Evolutionary conservation across 768 basidiomycete genomes (phyloP).

Genomic region (Grammothele lineata): DNA sequence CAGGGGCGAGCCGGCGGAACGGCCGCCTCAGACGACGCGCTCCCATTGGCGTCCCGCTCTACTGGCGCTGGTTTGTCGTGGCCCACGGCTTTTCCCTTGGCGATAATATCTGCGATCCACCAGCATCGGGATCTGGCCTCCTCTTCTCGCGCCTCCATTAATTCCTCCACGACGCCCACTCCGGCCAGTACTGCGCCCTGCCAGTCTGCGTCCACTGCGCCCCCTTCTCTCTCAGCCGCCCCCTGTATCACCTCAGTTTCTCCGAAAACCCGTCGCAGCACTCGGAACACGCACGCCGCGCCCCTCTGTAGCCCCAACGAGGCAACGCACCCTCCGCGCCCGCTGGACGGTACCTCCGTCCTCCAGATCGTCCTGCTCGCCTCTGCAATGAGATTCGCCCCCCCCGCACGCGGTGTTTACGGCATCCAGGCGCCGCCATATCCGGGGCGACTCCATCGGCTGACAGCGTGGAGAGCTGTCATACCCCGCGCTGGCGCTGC

Average conservation of each 20-base stretch:
- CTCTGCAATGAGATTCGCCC: not conserved
- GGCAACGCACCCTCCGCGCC: not conserved
- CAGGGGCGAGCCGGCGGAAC: no score
- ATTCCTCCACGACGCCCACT: constrained; percentile 4
- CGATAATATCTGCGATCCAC: constrained; percentile 5
- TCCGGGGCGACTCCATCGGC: no score
- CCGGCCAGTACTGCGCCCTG: not conserved
- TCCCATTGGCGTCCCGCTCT: no score
- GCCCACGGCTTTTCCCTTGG: no score
- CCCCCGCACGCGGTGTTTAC: no score
- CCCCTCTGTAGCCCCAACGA: not conserved
- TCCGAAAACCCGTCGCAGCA: not conserved
- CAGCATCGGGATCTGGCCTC: constrained; percentile 6
- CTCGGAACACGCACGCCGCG: not conserved
- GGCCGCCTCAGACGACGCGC: no score
- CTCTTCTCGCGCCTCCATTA: not conserved
- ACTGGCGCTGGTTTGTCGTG: no score
- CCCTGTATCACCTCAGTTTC: not conserved
- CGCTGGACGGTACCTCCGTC: no score
- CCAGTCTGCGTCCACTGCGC: constrained; percentile 5
- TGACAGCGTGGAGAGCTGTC: no score
- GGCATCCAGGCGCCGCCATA: no score
- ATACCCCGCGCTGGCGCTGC: no score
- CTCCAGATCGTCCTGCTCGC: not conserved
- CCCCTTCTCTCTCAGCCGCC: not conserved